phyloP scores from a whole-genome alignment of 805 yeast species.

The Starmerella vitae region DNA sequence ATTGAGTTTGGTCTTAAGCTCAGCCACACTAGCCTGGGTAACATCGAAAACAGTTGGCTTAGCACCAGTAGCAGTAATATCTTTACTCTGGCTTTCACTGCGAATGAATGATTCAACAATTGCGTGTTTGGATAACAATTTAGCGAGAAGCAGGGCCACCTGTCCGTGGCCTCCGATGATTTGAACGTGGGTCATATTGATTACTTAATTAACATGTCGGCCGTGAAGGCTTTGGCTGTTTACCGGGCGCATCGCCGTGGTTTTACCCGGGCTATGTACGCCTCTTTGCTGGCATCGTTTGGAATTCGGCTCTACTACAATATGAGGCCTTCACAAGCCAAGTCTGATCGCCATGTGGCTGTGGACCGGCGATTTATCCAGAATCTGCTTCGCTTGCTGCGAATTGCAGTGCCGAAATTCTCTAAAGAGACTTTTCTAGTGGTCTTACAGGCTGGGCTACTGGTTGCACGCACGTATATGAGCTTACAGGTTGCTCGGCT shows the following conservation, averaged over 20 bases:
- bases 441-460: slow-evolving; percentile 41
- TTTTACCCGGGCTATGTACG: slow-evolving; percentile 17
- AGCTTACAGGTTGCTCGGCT: slow-evolving; percentile 73
- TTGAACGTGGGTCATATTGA: slow-evolving; percentile 25
- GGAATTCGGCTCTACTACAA: slow-evolving; percentile 11
- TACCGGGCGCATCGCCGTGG: slow-evolving; percentile 16
- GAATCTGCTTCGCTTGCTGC: slow-evolving; percentile 23
- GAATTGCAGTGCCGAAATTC: slow-evolving; percentile 27
- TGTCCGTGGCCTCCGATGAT: slow-evolving; percentile 52
- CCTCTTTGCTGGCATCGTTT: slow-evolving; percentile 11
- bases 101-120: slow-evolving; percentile 35
- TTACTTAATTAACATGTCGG: not conserved
- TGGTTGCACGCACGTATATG: slow-evolving; percentile 55
- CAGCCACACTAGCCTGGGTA: slow-evolving; percentile 26
- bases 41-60: slow-evolving; percentile 30
- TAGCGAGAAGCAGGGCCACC: slow-evolving; percentile 38
- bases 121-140: slow-evolving; percentile 25
- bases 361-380: slow-evolving; percentile 24
- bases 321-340: not conserved
- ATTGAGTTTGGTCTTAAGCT: slow-evolving; percentile 30
- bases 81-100: slow-evolving; percentile 33
- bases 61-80: slow-evolving; percentile 31
- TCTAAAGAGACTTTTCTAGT: slow-evolving; percentile 30
- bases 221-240: too few relatives aligned
- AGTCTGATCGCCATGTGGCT: slow-evolving; percentile 19